Evolutionary conservation across 2,329 filamentous ascomycete genomes (phyloP).

Genomic region (Scopulariopsis brevicaulis): DNA sequence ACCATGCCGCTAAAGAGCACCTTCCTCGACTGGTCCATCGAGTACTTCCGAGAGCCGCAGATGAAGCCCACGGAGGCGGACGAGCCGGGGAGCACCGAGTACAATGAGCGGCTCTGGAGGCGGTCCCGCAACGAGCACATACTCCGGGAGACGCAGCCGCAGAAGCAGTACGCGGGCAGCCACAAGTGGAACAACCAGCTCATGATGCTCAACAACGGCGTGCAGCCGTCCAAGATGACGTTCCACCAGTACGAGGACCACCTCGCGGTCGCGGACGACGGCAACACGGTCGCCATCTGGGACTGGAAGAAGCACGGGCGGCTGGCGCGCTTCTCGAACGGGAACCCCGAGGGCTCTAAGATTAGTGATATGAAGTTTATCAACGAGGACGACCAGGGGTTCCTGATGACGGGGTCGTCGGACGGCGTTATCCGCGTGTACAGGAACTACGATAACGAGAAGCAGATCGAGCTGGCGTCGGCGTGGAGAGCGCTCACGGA

Average conservation of each 20-base stretch:
- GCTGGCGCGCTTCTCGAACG: conserved; percentile 82
- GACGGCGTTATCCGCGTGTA: conserved; percentile 93
- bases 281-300: conserved; percentile 84
- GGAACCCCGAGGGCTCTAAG: conserved; percentile 79
- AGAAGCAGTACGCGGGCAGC: conserved; percentile 77
- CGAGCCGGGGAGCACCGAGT: conserved; percentile 90
- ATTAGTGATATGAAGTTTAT: conserved; percentile 96
- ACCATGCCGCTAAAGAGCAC: conserved; percentile 67
- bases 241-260: conserved; percentile 98
- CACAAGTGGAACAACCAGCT: conserved; percentile 79
- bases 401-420: conserved; percentile 89
- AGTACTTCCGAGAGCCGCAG: conserved; percentile 95
- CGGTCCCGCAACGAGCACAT: conserved; percentile 87
- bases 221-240: conserved; percentile 83
- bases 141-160: conserved; percentile 81
- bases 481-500: conserved; percentile 88
- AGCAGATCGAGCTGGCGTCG: conserved; percentile 72
- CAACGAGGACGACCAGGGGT: conserved; percentile 93
- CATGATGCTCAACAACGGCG: conserved; percentile 77
- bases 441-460: conserved; percentile 74
- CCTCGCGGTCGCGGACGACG: conserved; percentile 83
- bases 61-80: conserved; percentile 96
- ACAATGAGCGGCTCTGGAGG: conserved; percentile 90
- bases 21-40: conserved; percentile 92
- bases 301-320: conserved; percentile 75